Evolutionary conservation across 2,329 filamentous ascomycete genomes (phyloP), one percentile per base, ranked within the genome.

Genomic region (Fusarium sp.): DNA sequence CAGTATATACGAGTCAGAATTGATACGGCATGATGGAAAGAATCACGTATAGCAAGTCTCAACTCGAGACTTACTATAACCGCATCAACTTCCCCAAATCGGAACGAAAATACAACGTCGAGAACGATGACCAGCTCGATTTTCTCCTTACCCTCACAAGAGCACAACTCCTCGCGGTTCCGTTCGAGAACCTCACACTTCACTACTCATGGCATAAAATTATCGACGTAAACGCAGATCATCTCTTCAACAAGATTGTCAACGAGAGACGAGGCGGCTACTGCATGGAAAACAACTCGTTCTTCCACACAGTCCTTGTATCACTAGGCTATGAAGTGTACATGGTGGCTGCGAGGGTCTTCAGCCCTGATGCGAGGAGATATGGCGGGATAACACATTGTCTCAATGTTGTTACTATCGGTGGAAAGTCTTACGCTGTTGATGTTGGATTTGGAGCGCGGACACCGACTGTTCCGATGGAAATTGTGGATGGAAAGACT

Each of bases 271-370:
- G 65, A 24, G 65, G 65, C n/a, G 65, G 65, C 1, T 68, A 68
- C 13, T 68, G 65, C 2, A 68, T 68, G 64, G 65, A 68, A 15
- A 68, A 68, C 24, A 68, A 68, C 9, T 55, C 18, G 3, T 68
- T 68, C 20, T 68, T 68, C 20, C 45, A 68, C 11, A 55, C 65
- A 0, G 48, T 68, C 20, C 58, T 67, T 15, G 52, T 68, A 13
- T 58, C 65, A 0, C 9, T 67, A 0, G 65, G 65, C 0, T 67
- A 54, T 1, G 46, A 67, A 5, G 52, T 58, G 8, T 58, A 67
- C 3, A 58, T 58, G 65, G 58, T 53, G 8, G 43, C 41, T 8
- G 53, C 64, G 5, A 67, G 65, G 7, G 65, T 67, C 0, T 68
- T 49, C 8, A 58, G 18, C 7, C 64, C 64, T 3, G 58, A 45